A percentile compares a stretch with the other conserved stretches of the same genome.
Evolutionary conservation across 495 filamentous ascomycete species (phyloP).

Genomic region (Sphaerosporella brunnea): DNA sequence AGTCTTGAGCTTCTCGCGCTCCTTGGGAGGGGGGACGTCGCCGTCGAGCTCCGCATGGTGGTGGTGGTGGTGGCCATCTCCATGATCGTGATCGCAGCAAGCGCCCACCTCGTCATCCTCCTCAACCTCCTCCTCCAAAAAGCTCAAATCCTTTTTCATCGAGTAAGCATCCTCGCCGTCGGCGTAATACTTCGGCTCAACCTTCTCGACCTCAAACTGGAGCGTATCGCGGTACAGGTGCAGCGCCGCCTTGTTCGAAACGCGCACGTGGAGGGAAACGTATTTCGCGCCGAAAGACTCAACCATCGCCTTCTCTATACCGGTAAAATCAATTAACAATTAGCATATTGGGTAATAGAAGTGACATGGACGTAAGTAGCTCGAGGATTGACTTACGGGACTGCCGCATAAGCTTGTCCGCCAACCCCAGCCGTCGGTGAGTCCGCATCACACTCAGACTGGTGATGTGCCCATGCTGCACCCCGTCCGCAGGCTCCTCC

Average conservation of each 20-base stretch:
- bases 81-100: constrained; percentile 17
- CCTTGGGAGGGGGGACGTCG: constrained; percentile 33
- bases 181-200: constrained; percentile 90
- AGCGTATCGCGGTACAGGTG: constrained; percentile 86
- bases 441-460: constrained; percentile 91
- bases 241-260: constrained; percentile 79
- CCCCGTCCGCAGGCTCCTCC: constrained; percentile 80
- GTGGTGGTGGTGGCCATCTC: constrained; percentile 11
- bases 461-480: constrained; percentile 93
- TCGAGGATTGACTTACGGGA: no score
- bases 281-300: constrained; percentile 81
- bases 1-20: constrained; percentile 28
- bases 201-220: constrained; percentile 75
- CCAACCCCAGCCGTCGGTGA: constrained; percentile 74
- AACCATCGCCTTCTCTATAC: constrained; percentile 83
- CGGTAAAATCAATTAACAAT: constrained; percentile 2
- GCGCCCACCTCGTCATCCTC: constrained; percentile 25
- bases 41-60: constrained; percentile 33
- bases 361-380: no score
- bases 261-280: constrained; percentile 86
- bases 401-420: constrained; percentile 93
- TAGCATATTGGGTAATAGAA: no score
- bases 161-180: constrained; percentile 92
- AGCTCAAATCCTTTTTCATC: constrained; percentile 71
- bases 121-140: constrained; percentile 35